Evolutionary conservation across 176 grass and related monocot genomes (phyloP).

Genomic region (Olyra latifolia): DNA sequence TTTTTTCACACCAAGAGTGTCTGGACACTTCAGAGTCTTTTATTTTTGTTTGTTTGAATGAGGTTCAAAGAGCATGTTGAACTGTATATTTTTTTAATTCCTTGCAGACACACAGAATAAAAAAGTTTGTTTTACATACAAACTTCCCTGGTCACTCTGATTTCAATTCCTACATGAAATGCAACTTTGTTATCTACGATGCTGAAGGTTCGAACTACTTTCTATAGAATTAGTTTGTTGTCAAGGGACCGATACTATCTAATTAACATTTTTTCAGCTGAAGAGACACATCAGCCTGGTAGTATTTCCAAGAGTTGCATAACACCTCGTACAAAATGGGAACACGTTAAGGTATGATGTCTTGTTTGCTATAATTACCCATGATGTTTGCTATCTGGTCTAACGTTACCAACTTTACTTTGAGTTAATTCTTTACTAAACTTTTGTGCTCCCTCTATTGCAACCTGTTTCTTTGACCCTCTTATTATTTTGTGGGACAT

Average conservation of each 20-base stretch:
- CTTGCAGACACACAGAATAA: slow-evolving; percentile 87
- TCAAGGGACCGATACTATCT: slow-evolving; percentile 3
- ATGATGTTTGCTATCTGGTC: background rate
- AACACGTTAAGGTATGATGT: slow-evolving; percentile 84
- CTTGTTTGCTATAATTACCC: background rate
- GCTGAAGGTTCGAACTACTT: slow-evolving; percentile 59
- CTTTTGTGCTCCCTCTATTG: background rate
- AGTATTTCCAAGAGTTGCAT: slow-evolving; percentile 75
- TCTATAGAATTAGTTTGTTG: background rate
- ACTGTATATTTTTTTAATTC: slow-evolving; percentile 8
- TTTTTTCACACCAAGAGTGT: slow-evolving; percentile 9
- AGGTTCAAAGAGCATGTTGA: slow-evolving; percentile 19
- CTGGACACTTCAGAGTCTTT: slow-evolving; percentile 1
- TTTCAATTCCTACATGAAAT: slow-evolving; percentile 97
- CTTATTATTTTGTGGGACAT: slow-evolving; percentile 6
- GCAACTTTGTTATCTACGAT: slow-evolving; percentile 94
- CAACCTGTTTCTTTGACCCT: background rate
- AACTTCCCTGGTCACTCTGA: slow-evolving; percentile 94
- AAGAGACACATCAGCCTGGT: slow-evolving; percentile 56
- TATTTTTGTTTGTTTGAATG: background rate
- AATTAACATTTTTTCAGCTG: slow-evolving; percentile 52
- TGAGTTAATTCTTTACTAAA: slow-evolving; percentile 18
- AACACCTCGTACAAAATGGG: slow-evolving; percentile 85
- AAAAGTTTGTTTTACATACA: slow-evolving; percentile 99
- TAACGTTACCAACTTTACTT: slow-evolving; percentile 7